These are phyloP conservation scores for Marasmius oreades DNA, from an alignment of 1,284 basidiomycete genomes.

Conservation along the genomic window DNA sequence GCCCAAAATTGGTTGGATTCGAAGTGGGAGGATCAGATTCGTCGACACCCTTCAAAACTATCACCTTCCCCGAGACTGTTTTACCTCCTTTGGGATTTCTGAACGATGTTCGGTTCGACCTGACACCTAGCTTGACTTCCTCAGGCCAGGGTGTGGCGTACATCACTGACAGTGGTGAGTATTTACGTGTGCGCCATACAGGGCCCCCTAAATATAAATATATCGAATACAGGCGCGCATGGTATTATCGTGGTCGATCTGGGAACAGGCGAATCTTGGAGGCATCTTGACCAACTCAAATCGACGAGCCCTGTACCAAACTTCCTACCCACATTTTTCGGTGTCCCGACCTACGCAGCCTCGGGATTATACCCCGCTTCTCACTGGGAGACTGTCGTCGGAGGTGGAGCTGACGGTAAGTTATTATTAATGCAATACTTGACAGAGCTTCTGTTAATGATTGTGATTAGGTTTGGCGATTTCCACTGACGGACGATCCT, in stretches of 20 bases:
- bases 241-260: slow-evolving; percentile 28
- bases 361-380: slow-evolving; percentile 11
- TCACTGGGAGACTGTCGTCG: slow-evolving; percentile 15
- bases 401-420: slow-evolving; percentile 16
- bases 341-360: slow-evolving; percentile 17
- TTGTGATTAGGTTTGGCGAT: slow-evolving; percentile 18
- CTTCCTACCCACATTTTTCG: slow-evolving; percentile 25
- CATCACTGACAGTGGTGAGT: slow-evolving; percentile 25
- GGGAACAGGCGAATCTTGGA: slow-evolving; percentile 27
- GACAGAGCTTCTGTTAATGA: too few species aligned
- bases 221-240: slow-evolving; percentile 17
- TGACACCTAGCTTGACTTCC: slow-evolving; percentile 17
- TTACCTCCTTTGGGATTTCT: slow-evolving; percentile 26
- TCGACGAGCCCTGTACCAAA: slow-evolving; percentile 16
- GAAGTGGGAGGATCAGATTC: slow-evolving; percentile 15
- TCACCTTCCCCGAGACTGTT: slow-evolving; percentile 24
- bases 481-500: slow-evolving; percentile 21
- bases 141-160: slow-evolving; percentile 26
- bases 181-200: not conserved
- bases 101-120: slow-evolving; percentile 28
- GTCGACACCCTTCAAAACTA: slow-evolving; percentile 23
- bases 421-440: too few species aligned
- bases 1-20: slow-evolving; percentile 30
- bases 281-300: slow-evolving; percentile 23
- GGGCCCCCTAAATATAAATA: not conserved